Evolutionary conservation across 2,329 filamentous ascomycete genomes (phyloP).

Genomic region (Claviceps maximensis): DNA sequence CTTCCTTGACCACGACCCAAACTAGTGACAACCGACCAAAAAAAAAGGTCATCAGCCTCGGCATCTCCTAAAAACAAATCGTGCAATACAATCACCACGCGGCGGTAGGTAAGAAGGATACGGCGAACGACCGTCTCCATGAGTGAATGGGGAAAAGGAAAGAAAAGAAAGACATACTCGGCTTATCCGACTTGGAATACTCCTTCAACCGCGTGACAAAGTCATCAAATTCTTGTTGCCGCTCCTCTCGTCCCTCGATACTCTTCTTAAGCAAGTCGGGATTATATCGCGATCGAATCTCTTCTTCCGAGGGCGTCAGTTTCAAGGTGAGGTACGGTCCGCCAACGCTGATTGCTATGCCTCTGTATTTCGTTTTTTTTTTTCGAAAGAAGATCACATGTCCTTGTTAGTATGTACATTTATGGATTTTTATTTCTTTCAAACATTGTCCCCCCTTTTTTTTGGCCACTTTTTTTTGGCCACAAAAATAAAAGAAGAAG

Average conservation of each 20-base stretch:
- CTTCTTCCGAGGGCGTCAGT: slow-evolving; percentile 74
- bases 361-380: slow-evolving; percentile 34
- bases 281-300: slow-evolving; percentile 85
- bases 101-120: no score
- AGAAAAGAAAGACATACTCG: slow-evolving; percentile 45
- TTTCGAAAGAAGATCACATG: no score
- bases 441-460: not conserved
- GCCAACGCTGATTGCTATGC: slow-evolving; percentile 58
- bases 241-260: slow-evolving; percentile 62
- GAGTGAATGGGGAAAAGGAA: not conserved
- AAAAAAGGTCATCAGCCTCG: not conserved
- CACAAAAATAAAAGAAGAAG: no score
- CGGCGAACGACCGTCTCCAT: no score
- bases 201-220: slow-evolving; percentile 78
- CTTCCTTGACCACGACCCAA: slow-evolving; percentile 38
- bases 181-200: slow-evolving; percentile 81
- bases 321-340: slow-evolving; percentile 76
- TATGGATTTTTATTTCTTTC: not conserved
- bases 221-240: slow-evolving; percentile 76
- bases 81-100: no score
- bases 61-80: not conserved
- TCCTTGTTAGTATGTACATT: no score
- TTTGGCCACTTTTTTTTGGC: no score
- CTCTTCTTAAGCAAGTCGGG: slow-evolving; percentile 85
- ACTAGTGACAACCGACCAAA: slow-evolving; percentile 21